phyloP scores from a whole-genome alignment of 2,329 filamentous ascomycete genomes.

The Amauroascus niger region DNA sequence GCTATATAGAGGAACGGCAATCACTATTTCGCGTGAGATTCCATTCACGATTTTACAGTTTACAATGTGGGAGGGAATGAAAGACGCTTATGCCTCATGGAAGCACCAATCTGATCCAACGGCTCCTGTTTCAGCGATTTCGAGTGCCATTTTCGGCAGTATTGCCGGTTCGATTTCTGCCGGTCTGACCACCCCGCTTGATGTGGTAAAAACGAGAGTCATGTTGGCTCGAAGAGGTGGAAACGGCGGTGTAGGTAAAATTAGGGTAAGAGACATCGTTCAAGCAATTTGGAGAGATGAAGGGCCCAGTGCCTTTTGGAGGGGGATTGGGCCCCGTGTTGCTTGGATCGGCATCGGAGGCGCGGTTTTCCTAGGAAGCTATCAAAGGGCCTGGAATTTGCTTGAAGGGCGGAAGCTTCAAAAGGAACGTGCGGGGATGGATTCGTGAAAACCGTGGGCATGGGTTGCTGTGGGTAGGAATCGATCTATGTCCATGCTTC shows the following conservation, averaged over 20 bases:
- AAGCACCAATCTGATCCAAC: constrained; percentile 23
- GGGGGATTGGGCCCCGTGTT: constrained; percentile 62
- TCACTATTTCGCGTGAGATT: constrained; percentile 91
- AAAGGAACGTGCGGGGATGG: neutral
- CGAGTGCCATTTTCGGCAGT: constrained; percentile 79
- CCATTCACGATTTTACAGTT: constrained; percentile 97
- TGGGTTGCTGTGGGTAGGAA: neutral
- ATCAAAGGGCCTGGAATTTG: constrained; percentile 77
- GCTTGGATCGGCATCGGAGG: constrained; percentile 94
- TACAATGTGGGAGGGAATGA: constrained; percentile 90
- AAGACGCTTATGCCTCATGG: constrained; percentile 43
- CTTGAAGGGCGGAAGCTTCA: constrained; percentile 39
- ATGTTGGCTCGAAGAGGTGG: constrained; percentile 71
- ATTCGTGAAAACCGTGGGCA: neutral
- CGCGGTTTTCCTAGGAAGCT: constrained; percentile 87
- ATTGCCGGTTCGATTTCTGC: constrained; percentile 77
- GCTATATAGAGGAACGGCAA: constrained; percentile 81
- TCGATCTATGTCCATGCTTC: neutral
- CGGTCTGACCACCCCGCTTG: constrained; percentile 79
- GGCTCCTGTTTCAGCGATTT: constrained; percentile 52
- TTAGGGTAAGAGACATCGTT: constrained; percentile 45
- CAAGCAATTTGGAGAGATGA: constrained; percentile 49
- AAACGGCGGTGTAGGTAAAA: constrained; percentile 28
- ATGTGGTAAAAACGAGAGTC: constrained; percentile 92
- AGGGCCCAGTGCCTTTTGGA: constrained; percentile 39